Conservation (phyloP, 768 basidiomycete genomes). For the Termitomyces sp. region DNA sequence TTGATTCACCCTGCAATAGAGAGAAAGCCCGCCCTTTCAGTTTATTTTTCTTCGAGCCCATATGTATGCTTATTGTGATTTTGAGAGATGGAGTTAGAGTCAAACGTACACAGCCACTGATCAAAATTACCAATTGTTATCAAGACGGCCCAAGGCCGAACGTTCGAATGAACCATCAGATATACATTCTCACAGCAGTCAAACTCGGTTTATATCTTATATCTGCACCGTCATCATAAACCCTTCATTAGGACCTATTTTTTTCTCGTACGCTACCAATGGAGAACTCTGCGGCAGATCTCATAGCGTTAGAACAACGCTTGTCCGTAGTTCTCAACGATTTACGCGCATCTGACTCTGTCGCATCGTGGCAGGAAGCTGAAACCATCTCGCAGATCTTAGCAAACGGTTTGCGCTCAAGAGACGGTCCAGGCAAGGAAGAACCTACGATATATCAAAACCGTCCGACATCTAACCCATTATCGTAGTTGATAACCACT, state of each 20-base stretch:
- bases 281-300: constrained; percentile 24
- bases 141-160: neutral
- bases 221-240: neutral
- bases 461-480: constrained; percentile 2
- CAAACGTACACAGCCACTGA: constrained; percentile 13
- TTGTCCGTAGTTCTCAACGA: constrained; percentile 22
- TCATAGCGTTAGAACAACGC: constrained; percentile 26
- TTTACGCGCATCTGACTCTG: constrained; percentile 25
- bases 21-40: constrained; percentile 41
- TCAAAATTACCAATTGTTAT: neutral
- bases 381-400: constrained; percentile 47
- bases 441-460: neutral
- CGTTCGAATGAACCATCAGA: neutral
- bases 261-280: constrained; percentile 8
- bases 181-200: neutral
- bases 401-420: constrained; percentile 57
- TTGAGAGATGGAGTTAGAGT: too few species aligned
- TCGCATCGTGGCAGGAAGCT: constrained; percentile 44
- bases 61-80: constrained; percentile 13
- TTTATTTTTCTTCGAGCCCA: constrained; percentile 57
- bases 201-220: neutral
- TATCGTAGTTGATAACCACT: constrained; percentile 61
- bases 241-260: neutral
- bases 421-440: constrained; percentile 43
- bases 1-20: constrained; percentile 20